Conservation (phyloP, 768 basidiomycete genomes). For the Phylloporus sp. region DNA sequence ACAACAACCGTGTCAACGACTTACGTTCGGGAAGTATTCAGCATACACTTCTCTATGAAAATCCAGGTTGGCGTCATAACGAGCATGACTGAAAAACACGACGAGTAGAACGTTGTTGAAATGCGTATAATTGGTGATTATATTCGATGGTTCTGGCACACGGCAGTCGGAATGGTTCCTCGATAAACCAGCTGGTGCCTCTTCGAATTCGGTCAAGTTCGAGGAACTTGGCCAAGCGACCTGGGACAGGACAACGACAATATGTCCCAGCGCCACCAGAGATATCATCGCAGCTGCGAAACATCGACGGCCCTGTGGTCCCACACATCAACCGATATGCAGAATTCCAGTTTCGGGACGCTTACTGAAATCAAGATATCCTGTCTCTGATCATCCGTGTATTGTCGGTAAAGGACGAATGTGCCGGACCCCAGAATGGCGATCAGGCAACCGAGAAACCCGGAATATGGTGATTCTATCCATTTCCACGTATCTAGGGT, state of each 20-base stretch:
- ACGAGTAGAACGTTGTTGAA: slow-evolving; percentile 43
- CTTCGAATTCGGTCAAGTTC: not conserved
- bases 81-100: slow-evolving; percentile 47
- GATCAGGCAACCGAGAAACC: slow-evolving; percentile 16
- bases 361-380: slow-evolving; percentile 15
- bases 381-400: not conserved
- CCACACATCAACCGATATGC: not conserved
- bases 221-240: not conserved
- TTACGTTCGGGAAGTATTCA: slow-evolving; percentile 47
- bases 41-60: slow-evolving; percentile 43
- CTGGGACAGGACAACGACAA: not conserved
- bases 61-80: slow-evolving; percentile 45
- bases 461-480: slow-evolving; percentile 6
- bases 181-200: not conserved
- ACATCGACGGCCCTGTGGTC: slow-evolving; percentile 4
- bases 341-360: not conserved
- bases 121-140: slow-evolving; percentile 27
- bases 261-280: slow-evolving; percentile 8
- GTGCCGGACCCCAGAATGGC: slow-evolving; percentile 9
- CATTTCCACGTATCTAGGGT: slow-evolving; percentile 9
- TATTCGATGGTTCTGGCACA: slow-evolving; percentile 20
- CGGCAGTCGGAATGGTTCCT: slow-evolving; percentile 7
- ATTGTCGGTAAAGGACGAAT: not conserved
- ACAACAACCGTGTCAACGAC: slow-evolving; percentile 4
- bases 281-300: not conserved